Percentiles rank a stretch among this genome's conserved stretches.
Conservation (phyloP, 1,284 basidiomycete genomes). For the Tetrapyrgos nigripes region DNA sequence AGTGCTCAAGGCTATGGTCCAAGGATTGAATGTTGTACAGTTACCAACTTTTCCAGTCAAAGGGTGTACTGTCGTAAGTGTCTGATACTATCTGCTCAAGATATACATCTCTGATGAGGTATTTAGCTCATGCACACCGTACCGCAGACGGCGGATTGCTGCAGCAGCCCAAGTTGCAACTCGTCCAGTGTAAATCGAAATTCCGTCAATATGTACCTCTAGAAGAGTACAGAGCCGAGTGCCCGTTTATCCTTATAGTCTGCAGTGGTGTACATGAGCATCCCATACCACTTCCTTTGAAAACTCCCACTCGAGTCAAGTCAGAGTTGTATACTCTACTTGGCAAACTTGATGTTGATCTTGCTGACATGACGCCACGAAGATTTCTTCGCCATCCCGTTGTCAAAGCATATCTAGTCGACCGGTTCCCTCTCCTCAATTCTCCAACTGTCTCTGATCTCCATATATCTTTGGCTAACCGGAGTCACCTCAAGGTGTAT, state of each 20-base stretch:
- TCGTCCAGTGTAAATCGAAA: slow-evolving; percentile 13
- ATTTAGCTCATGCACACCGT: slow-evolving; percentile 21
- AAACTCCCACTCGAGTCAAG: slow-evolving; percentile 19
- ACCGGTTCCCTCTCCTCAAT: slow-evolving; percentile 5
- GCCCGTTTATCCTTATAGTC: slow-evolving; percentile 22
- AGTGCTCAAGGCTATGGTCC: slow-evolving; percentile 23
- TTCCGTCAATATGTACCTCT: slow-evolving; percentile 22
- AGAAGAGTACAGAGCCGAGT: slow-evolving; percentile 15
- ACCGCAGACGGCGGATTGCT: background rate
- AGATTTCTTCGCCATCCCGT: slow-evolving; percentile 26
- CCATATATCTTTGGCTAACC: slow-evolving; percentile 28
- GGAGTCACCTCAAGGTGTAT: slow-evolving; percentile 20
- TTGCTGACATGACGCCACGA: slow-evolving; percentile 29
- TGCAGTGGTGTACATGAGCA: slow-evolving; percentile 20
- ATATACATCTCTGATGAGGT: background rate
- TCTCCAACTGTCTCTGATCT: slow-evolving; percentile 24
- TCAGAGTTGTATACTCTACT: slow-evolving; percentile 13
- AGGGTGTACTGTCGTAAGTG: slow-evolving; percentile 25
- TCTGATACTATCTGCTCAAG: background rate
- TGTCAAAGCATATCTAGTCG: slow-evolving; percentile 16
- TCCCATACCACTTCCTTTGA: slow-evolving; percentile 22
- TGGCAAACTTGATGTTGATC: slow-evolving; percentile 16
- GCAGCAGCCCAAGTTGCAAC: slow-evolving; percentile 6
- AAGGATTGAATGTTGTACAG: slow-evolving; percentile 14
- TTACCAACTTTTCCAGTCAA: slow-evolving; percentile 16